A percentile compares a stretch with the other conserved stretches of the same genome.
Conservation (phyloP, 208 protist genomes). For the Crithidia thermophila region DNA sequence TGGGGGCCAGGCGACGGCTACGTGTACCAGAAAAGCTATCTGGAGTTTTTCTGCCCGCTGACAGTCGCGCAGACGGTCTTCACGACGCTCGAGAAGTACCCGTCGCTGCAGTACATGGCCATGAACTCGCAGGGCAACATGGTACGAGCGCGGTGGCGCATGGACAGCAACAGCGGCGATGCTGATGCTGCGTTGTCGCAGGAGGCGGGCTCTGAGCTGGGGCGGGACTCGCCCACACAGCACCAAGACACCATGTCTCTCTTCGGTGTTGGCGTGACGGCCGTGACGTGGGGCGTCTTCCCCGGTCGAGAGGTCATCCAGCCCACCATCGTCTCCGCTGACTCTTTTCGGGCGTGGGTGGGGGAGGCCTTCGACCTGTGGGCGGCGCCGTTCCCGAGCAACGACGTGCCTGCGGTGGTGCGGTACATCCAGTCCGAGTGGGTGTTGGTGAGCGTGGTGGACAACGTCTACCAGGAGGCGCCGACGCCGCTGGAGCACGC, state of each 20-base stretch:
- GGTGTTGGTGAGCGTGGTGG: constrained; percentile 54
- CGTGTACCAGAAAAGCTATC: constrained; percentile 73
- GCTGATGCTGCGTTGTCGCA: background rate
- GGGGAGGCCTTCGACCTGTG: constrained; percentile 67
- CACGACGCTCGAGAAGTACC: constrained; percentile 49
- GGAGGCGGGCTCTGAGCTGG: background rate
- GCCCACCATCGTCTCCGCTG: constrained; percentile 68
- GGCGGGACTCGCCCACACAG: background rate
- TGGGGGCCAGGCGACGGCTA: constrained; percentile 61
- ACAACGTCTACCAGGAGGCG: constrained; percentile 49
- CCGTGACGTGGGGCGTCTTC: constrained; percentile 79
- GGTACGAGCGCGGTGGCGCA: constrained; percentile 32
- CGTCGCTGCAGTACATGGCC: constrained; percentile 52
- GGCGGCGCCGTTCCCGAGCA: constrained; percentile 34
- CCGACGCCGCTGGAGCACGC: constrained; percentile 41
- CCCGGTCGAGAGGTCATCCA: constrained; percentile 63
- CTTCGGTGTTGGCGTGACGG: constrained; percentile 47
- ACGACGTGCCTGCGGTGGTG: constrained; percentile 44
- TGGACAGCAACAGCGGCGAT: constrained; percentile 13
- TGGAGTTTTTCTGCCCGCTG: constrained; percentile 70
- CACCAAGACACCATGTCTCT: constrained; percentile 13
- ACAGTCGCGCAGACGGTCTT: constrained; percentile 34
- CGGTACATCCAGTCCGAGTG: constrained; percentile 49
- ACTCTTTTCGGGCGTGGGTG: constrained; percentile 59
- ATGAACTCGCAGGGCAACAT: constrained; percentile 35